Evolutionary conservation across 2,329 filamentous ascomycete species (phyloP), one percentile per base, ranked within the genome.

Genomic region (Claviceps sp.): DNA sequence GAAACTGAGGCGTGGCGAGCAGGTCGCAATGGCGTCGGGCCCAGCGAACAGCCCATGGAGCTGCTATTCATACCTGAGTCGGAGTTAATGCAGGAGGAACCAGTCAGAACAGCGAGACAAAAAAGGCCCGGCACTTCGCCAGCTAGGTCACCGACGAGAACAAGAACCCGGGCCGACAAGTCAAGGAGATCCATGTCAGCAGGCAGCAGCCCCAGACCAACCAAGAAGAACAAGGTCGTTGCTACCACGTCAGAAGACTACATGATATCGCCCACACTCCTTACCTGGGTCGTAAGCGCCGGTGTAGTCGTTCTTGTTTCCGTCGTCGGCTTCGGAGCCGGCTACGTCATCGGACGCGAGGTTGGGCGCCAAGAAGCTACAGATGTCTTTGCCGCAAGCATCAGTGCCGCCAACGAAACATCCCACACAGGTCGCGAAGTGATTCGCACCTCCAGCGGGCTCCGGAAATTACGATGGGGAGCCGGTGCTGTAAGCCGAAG

Each of bases 291-390:
- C 5, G 73, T 85, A 51, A 80, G 78, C 52, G 81, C 82, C 7
- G 81, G 82, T 17, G 81, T 85, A 1, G 78, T 85, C 1, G 80
- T 85, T 8, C 71, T 86, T 11, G 77, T 85, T 3, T 82, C 78
- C 7, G 82, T 84, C 1, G 81, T 85, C 38, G 81, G 81, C 2
- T 85, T 86, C 57, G 80, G 82, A 2, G 82, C 82, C 8, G 82
- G 82, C 11, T 84, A 84, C 59, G 81, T 84, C 24, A 80, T 84
- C 54, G 82, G 82, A 5, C 72, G 81, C 26, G 82, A 85, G 58
- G 80, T 82, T 24, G 82, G 82, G 3, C 73, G 78, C 38, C 78
- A 83, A 57, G 81, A 85, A 60, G 64, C 69, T 13, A 63, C 82
- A 57, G 81, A 85, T 59, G 64, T 69, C 14, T 62, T 76, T n/a